Conservation (phyloP, 2,329 filamentous ascomycete species). For the Aspergillus novoparasiticus region DNA sequence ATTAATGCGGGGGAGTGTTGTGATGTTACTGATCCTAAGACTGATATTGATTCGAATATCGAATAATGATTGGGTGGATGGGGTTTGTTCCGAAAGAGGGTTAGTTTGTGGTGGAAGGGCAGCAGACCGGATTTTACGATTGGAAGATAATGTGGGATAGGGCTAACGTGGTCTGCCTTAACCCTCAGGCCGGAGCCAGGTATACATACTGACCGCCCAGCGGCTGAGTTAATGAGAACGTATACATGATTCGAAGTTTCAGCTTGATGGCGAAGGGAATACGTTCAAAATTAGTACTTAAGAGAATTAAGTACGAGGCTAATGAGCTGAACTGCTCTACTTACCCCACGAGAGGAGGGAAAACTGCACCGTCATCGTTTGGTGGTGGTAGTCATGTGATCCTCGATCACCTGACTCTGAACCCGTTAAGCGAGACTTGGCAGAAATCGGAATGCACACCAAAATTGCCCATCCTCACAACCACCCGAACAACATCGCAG, state of each 20-base stretch:
- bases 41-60: neutral
- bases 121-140: neutral
- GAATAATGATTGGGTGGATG: neutral
- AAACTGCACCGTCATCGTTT: neutral
- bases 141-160: constrained; percentile 6
- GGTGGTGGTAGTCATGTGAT: neutral
- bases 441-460: neutral
- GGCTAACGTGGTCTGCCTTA: neutral
- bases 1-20: neutral
- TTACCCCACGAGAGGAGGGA: neutral
- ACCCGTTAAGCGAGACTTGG: constrained; percentile 3
- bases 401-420: neutral
- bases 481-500: constrained; percentile 17
- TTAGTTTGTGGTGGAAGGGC: neutral
- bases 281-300: neutral
- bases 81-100: neutral
- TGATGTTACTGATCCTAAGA: neutral
- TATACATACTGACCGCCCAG: neutral
- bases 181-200: neutral
- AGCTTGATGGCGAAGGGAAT: neutral
- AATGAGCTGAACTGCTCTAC: neutral
- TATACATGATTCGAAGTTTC: neutral
- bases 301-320: too few species aligned
- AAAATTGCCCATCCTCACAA: constrained; percentile 9
- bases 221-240: neutral